A percentile compares a stretch with the other conserved stretches of the same genome.
Conservation (phyloP, 371 early-diverging fungal species). For the Fennellomyces sp. region DNA sequence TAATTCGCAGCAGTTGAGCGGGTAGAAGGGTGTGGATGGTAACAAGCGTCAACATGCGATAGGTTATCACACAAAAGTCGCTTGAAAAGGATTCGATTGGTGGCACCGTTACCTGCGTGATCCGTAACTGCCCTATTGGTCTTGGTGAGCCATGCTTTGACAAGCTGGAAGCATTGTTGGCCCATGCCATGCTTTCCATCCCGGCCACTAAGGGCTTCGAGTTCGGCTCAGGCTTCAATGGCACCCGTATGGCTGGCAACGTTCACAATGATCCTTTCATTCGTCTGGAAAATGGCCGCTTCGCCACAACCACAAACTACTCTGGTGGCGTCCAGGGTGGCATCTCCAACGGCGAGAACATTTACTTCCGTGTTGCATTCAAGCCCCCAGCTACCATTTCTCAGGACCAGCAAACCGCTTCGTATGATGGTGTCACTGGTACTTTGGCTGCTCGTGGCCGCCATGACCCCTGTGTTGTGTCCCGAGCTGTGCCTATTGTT, state of each 20-base stretch:
- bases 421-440: constrained; percentile 83
- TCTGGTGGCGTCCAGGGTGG: constrained; percentile 98
- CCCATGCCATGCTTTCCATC: constrained; percentile 98
- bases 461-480: constrained; percentile 97
- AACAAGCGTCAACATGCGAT: neutral
- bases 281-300: constrained; percentile 52
- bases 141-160: constrained; percentile 98
- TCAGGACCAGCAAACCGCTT: constrained; percentile 85
- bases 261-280: constrained; percentile 95
- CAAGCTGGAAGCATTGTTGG: constrained; percentile 95
- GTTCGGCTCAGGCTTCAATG: constrained; percentile 92
- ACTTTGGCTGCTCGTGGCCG: constrained; percentile 91
- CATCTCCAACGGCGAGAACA: constrained; percentile 93
- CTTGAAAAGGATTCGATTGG: constrained; percentile 92
- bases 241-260: constrained; percentile 86
- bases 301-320: constrained; percentile 90
- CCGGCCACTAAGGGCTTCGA: constrained; percentile 98
- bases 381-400: constrained; percentile 97
- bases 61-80: constrained; percentile 75
- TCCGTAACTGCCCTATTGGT: constrained; percentile 92
- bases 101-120: constrained; percentile 96
- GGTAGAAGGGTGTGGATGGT: neutral
- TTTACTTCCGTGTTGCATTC: constrained; percentile 97
- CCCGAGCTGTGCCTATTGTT: constrained; percentile 96
- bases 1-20: constrained; percentile 2